phyloP scores from a whole-genome alignment of 768 basidiomycete genomes.

The Phylloporus arenicola region DNA sequence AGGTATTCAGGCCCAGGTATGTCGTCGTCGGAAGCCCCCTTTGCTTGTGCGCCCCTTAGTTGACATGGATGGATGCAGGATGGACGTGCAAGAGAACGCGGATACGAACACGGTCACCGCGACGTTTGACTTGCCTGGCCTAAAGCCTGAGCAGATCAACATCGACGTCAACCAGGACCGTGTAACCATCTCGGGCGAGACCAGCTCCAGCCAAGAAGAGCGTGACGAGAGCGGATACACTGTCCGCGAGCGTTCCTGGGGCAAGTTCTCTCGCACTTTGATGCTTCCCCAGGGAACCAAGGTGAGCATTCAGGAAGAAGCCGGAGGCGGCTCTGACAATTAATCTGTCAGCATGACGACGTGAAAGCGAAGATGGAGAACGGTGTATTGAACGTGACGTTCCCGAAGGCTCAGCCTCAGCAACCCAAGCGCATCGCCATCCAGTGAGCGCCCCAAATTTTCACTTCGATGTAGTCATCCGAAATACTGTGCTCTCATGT shows the following conservation, averaged over 20 bases:
- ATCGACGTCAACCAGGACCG: constrained; percentile 48
- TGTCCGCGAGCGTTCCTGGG: constrained; percentile 42
- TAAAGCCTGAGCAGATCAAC: constrained; percentile 44
- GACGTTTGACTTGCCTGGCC: constrained; percentile 53
- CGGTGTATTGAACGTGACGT: constrained; percentile 48
- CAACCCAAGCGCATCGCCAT: constrained; percentile 42
- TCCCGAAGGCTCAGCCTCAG: constrained; percentile 44
- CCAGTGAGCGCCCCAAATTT: constrained; percentile 3
- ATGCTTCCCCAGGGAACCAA: constrained; percentile 46
- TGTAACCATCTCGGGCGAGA: constrained; percentile 50
- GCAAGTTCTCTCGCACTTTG: constrained; percentile 45
- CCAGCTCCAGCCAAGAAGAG: constrained; percentile 25
- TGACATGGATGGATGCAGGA: constrained; percentile 29
- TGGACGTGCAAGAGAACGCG: constrained; percentile 50
- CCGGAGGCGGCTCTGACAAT: not conserved
- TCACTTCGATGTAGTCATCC: not conserved
- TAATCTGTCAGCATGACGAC: constrained; percentile 21
- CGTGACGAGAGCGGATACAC: constrained; percentile 33
- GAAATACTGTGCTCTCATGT: not conserved
- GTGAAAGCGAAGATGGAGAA: constrained; percentile 45
- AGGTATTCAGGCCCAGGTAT: constrained; percentile 31
- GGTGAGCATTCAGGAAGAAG: constrained; percentile 23
- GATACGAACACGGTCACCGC: constrained; percentile 48
- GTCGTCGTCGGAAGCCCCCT: not conserved
- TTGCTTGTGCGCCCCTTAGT: not conserved